A percentile compares a stretch with the other conserved stretches of the same genome.
These are phyloP conservation scores for Endotrypanum monterogeii DNA, from an alignment of 208 protist genomes.

Conservation along the genomic window DNA sequence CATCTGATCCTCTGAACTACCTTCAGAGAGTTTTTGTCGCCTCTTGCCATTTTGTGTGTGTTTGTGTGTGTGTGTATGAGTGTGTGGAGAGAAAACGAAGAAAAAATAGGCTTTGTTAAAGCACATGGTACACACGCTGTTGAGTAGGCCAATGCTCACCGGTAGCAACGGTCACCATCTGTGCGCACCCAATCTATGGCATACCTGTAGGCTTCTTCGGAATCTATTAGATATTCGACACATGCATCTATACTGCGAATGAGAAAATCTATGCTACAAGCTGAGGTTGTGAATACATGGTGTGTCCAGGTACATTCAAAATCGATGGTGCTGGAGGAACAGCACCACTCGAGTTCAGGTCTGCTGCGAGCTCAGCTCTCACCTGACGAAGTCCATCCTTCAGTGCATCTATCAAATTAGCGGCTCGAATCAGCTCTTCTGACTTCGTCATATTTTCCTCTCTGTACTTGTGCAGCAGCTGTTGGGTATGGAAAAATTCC, in stretches of 20 bases:
- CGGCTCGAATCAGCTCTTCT: conserved; percentile 39
- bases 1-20: too few species aligned
- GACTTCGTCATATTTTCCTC: conserved; percentile 5
- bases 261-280: not conserved
- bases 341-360: not conserved
- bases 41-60: too few species aligned
- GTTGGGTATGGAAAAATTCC: conserved; percentile 11
- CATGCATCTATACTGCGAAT: not conserved
- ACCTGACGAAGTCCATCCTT: conserved; percentile 57
- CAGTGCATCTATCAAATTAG: conserved; percentile 50
- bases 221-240: not conserved
- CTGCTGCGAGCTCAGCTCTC: conserved; percentile 31
- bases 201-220: not conserved
- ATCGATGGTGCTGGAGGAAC: not conserved
- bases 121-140: not conserved
- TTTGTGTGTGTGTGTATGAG: too few species aligned
- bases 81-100: too few species aligned
- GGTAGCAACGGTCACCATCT: not conserved
- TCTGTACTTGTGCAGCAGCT: conserved; percentile 3
- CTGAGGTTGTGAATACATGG: not conserved
- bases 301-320: not conserved
- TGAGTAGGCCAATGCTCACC: not conserved
- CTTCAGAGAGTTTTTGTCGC: too few species aligned
- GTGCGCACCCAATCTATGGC: not conserved
- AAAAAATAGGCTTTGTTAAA: not conserved